phyloP scores from a whole-genome alignment of 768 basidiomycete species.

The Lyophyllum shimeji region DNA sequence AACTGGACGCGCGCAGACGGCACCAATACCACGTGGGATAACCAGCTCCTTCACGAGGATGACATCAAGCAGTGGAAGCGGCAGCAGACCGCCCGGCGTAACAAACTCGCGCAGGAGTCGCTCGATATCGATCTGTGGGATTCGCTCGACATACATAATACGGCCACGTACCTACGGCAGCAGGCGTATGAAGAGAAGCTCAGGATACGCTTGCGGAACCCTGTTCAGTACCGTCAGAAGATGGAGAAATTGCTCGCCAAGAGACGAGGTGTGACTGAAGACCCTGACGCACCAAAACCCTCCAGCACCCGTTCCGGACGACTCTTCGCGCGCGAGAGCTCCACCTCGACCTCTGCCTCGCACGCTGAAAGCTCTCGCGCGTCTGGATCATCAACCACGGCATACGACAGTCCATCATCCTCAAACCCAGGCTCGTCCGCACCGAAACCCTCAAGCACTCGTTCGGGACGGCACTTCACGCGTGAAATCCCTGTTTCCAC shows the following conservation, averaged over 20 bases:
- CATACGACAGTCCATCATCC: too few species aligned
- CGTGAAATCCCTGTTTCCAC: too few species aligned
- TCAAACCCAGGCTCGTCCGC: too few species aligned
- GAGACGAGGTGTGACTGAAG: neutral
- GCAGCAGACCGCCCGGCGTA: conserved; percentile 29
- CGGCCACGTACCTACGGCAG: conserved; percentile 37
- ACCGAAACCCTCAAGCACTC: too few species aligned
- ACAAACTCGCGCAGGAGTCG: conserved; percentile 24
- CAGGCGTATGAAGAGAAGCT: conserved; percentile 50
- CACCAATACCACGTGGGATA: conserved; percentile 56
- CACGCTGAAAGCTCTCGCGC: neutral
- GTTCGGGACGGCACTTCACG: too few species aligned
- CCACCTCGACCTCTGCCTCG: neutral
- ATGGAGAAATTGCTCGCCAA: conserved; percentile 11
- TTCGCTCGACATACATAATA: conserved; percentile 42
- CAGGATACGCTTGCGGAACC: conserved; percentile 4
- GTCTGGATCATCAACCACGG: neutral
- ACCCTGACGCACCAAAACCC: neutral
- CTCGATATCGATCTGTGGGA: conserved; percentile 39
- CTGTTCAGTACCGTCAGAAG: neutral
- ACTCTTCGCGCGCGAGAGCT: neutral
- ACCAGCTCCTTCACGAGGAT: conserved; percentile 16
- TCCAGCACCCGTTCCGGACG: neutral
- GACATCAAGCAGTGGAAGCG: conserved; percentile 31
- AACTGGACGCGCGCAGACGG: conserved; percentile 51